phyloP scores from a whole-genome alignment of 2,329 filamentous ascomycete genomes.

The Xenoacremonium recifei region DNA sequence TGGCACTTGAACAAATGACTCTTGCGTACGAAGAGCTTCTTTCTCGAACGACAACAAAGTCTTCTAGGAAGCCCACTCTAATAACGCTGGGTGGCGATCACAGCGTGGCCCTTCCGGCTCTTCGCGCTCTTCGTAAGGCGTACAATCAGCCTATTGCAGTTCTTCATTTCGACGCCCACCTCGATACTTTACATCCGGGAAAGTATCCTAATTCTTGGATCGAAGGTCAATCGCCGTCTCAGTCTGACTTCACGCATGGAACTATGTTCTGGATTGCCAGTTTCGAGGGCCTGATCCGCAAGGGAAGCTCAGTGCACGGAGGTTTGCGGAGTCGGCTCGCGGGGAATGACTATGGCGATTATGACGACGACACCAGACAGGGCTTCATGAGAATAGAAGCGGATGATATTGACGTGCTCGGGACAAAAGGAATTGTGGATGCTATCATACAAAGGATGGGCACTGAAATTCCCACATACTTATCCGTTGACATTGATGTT shows the following conservation, averaged over 20 bases:
- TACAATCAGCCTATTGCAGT: constrained; percentile 65
- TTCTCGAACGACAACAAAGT: constrained; percentile 34
- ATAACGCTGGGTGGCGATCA: constrained; percentile 74
- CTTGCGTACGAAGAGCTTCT: constrained; percentile 72
- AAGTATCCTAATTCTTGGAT: constrained; percentile 78
- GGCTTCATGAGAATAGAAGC: constrained; percentile 76
- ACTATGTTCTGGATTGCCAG: constrained; percentile 90
- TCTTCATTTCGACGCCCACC: constrained; percentile 73
- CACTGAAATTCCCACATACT: constrained; percentile 74
- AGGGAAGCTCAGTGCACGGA: constrained; percentile 75
- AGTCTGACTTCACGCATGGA: constrained; percentile 75
- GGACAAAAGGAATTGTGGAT: constrained; percentile 66
- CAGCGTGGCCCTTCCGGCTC: constrained; percentile 65
- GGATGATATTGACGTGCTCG: constrained; percentile 85
- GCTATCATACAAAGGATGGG: constrained; percentile 72
- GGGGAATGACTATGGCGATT: constrained; percentile 63
- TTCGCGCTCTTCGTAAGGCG: constrained; percentile 62
- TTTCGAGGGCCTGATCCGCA: constrained; percentile 74
- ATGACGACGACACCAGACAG: constrained; percentile 70
- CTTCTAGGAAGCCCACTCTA: constrained; percentile 50
- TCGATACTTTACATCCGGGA: constrained; percentile 82
- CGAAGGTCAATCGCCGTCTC: too few species aligned
- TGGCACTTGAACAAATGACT: constrained; percentile 82
- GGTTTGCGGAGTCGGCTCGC: constrained; percentile 77
- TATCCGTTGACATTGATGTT: constrained; percentile 81